Evolutionary conservation across 129 eudicot species (phyloP), one percentile per base, ranked within the genome.

Genomic region (Scalesia atractyloides): DNA sequence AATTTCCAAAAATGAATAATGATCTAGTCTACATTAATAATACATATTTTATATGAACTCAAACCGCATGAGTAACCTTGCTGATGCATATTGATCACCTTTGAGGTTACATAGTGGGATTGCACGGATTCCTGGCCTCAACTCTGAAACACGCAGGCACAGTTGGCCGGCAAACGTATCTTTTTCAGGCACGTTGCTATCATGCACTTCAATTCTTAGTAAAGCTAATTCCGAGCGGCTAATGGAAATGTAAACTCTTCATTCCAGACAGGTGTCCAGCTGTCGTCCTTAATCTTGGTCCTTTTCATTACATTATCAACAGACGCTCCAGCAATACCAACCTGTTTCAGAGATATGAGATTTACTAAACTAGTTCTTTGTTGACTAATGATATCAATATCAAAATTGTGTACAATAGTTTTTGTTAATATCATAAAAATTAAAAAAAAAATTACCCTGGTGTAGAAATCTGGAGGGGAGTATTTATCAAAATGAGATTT

Each of bases 391-490:
- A 49, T 4, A 2, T 49, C 7, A 17, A 4, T 49, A 8, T 3
- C 10, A 59, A 59, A 24, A 3, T 59, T 59, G 1, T 13, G 37
- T 24, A 24, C 13, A 24, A 10, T 1, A 59, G 64, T 6, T 59
- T 26, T 59, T 59, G 37, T 26, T 24, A 24, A 22, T 24, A 24
- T 24, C 41, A 59, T 59, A 24, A 59, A 59, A 9, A 1, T 20
- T 63, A n/a, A 73, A 50, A n/a, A n/a, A 60, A 70, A 13, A 64
- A 60, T 82, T 81, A 92, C 97, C 94, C 70, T 83, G 11, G 85
- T 80, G 80, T 86, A 92, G 80, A 92, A 92, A 75, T 92, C 97
- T 4, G 96, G 97, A 7, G 97, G 97, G 5, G 83, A 79, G 65
- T 73, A 72, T 71, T 37, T 79, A 50, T 72, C 74, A 5, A 79